These are phyloP conservation scores for Monosporascus sp. DNA, from an alignment of 2,329 filamentous ascomycete species.

Conservation along the genomic window DNA sequence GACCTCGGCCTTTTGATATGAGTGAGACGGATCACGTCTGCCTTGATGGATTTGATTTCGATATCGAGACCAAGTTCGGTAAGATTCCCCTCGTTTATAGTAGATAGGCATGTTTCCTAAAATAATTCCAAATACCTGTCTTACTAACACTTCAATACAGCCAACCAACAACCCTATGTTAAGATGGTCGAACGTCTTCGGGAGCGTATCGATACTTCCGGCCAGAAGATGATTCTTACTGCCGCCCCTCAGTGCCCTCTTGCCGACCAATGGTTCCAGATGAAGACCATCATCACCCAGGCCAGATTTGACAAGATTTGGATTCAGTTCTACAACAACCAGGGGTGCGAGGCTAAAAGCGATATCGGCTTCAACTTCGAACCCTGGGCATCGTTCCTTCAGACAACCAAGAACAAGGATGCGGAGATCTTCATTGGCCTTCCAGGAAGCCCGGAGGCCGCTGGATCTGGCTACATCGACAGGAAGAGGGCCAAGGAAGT, in stretches of 20 bases:
- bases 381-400: conserved; percentile 32
- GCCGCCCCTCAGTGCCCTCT: conserved; percentile 41
- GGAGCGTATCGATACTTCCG: conserved; percentile 10
- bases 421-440: conserved; percentile 43
- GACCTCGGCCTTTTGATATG: conserved; percentile 16
- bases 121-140: not conserved
- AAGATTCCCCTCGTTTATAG: conserved; percentile 1
- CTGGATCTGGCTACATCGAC: conserved; percentile 29
- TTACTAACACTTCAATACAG: conserved; percentile 6
- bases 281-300: conserved; percentile 35
- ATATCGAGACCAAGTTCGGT: conserved; percentile 20
- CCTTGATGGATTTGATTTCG: conserved; percentile 22
- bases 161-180: conserved; percentile 16
- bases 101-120: not conserved
- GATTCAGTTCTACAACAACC: conserved; percentile 47
- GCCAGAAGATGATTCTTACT: conserved; percentile 25
- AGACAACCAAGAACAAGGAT: conserved; percentile 28
- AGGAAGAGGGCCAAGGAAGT: conserved; percentile 29
- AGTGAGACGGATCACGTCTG: conserved; percentile 6
- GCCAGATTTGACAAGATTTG: conserved; percentile 33
- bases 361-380: conserved; percentile 35
- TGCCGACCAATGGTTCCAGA: conserved; percentile 30
- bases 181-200: conserved; percentile 19
- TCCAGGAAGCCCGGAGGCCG: conserved; percentile 24
- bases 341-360: conserved; percentile 27